Conservation (phyloP, 2,329 filamentous ascomycete species). For the Beauveria sp. region DNA sequence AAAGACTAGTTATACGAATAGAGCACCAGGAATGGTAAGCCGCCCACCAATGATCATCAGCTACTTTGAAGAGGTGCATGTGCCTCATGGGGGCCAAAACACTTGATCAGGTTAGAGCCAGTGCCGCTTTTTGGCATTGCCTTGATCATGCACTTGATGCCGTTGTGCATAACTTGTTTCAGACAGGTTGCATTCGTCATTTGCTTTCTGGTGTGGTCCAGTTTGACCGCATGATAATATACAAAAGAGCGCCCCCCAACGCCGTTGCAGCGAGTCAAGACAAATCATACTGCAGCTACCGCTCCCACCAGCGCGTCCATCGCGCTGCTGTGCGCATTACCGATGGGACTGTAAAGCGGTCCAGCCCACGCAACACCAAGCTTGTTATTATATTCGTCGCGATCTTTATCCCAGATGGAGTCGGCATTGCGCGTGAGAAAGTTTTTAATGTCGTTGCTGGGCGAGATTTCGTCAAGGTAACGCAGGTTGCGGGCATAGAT, state of each 20-base stretch:
- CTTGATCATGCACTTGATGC: not conserved
- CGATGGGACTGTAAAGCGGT: slow-evolving; percentile 43
- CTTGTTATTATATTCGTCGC: slow-evolving; percentile 35
- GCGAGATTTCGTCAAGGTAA: slow-evolving; percentile 45
- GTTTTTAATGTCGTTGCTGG: slow-evolving; percentile 39
- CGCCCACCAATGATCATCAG: not conserved
- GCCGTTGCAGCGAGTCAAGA: not conserved
- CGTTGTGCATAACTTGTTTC: not conserved
- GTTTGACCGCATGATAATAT: not conserved
- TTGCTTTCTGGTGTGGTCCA: too few species aligned
- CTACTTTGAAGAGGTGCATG: not conserved
- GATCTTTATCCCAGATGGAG: slow-evolving; percentile 55
- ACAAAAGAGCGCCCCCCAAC: not conserved
- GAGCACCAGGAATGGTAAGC: not conserved
- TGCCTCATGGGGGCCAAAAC: not conserved
- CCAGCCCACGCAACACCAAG: slow-evolving; percentile 61
- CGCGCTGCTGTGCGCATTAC: slow-evolving; percentile 56
- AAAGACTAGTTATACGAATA: not conserved
- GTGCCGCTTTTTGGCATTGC: not conserved
- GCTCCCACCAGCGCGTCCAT: slow-evolving; percentile 62
- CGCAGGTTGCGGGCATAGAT: slow-evolving; percentile 59
- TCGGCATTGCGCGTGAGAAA: slow-evolving; percentile 57
- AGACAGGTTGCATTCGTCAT: not conserved
- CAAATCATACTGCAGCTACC: slow-evolving; percentile 28
- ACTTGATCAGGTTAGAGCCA: not conserved